Evolutionary conservation across 805 yeast genomes (phyloP).

Genomic region (Sugiyamaella smithiae): DNA sequence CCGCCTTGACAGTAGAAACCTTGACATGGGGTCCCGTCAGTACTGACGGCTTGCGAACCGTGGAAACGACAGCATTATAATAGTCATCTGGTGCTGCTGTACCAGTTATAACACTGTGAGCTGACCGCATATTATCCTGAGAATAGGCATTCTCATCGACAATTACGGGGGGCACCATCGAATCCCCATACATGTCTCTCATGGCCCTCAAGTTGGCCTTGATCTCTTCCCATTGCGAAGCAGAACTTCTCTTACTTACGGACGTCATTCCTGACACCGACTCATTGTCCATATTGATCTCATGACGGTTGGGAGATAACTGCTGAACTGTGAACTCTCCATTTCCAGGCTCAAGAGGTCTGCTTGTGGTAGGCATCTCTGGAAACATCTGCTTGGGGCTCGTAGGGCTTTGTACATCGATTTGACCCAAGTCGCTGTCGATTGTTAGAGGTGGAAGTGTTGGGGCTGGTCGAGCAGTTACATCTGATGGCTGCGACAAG

Average conservation of each 20-base stretch:
- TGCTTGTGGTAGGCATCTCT: background rate
- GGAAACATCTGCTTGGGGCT: too few species aligned
- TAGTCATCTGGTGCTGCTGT: slow-evolving; percentile 21
- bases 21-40: slow-evolving; percentile 26
- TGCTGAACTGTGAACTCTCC: background rate
- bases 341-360: background rate
- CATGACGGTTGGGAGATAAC: background rate
- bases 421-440: background rate
- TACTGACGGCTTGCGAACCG: slow-evolving; percentile 23
- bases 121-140: slow-evolving; percentile 9
- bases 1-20: slow-evolving; percentile 16
- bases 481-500: background rate
- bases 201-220: slow-evolving; percentile 20
- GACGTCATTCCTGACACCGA: background rate
- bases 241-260: background rate
- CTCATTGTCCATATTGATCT: background rate
- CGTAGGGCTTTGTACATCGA: background rate
- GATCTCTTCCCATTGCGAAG: slow-evolving; percentile 23
- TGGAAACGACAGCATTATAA: slow-evolving; percentile 15
- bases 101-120: slow-evolving; percentile 18
- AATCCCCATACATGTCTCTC: slow-evolving; percentile 11
- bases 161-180: slow-evolving; percentile 1
- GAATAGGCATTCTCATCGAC: slow-evolving; percentile 8
- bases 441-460: background rate
- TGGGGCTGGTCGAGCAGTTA: background rate